These are phyloP conservation scores for Oryza glumipatula DNA, from an alignment of 176 grass and related monocot genomes.

Conservation along the genomic window DNA sequence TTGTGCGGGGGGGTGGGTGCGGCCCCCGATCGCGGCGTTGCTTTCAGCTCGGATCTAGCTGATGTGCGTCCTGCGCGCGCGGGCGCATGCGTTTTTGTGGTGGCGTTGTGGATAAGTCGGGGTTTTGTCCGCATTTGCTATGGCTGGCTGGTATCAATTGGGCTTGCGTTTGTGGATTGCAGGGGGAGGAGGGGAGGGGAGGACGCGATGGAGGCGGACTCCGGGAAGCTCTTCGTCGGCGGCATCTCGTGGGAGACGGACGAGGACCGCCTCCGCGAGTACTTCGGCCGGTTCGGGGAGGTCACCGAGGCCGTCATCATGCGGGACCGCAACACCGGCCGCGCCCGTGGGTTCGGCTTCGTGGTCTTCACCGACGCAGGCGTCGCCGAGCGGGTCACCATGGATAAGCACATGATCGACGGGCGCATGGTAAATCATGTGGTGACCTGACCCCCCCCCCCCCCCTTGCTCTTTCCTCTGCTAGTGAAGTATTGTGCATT, in stretches of 20 bases:
- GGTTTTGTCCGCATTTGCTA: slow-evolving; percentile 55
- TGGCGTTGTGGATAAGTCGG: slow-evolving; percentile 55
- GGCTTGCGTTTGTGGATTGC: slow-evolving; percentile 58
- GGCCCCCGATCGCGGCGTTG: slow-evolving; percentile 47
- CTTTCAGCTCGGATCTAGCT: slow-evolving; percentile 61
- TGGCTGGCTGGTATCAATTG: slow-evolving; percentile 52
- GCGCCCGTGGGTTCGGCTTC: slow-evolving; percentile 91
- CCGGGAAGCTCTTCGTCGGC: slow-evolving; percentile 94
- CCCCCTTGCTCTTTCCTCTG: not conserved
- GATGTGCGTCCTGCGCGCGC: slow-evolving; percentile 17
- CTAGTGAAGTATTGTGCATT: slow-evolving; percentile 28
- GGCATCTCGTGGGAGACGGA: slow-evolving; percentile 99
- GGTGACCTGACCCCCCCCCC: too few species aligned
- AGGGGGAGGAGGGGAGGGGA: slow-evolving; percentile 73
- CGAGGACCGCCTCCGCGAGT: slow-evolving; percentile 84
- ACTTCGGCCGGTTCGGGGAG: slow-evolving; percentile 84
- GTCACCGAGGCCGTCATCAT: slow-evolving; percentile 96
- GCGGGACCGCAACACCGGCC: slow-evolving; percentile 87
- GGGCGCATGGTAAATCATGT: slow-evolving; percentile 85
- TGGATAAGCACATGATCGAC: slow-evolving; percentile 96
- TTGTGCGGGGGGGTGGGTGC: not conserved
- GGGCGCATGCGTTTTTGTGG: slow-evolving; percentile 43
- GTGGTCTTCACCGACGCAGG: slow-evolving; percentile 71
- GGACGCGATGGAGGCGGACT: slow-evolving; percentile 76
- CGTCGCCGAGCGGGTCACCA: slow-evolving; percentile 73